Evolutionary conservation across 179 eudicot genomes (phyloP).

Genomic region (Sideroxylon spinosum): DNA sequence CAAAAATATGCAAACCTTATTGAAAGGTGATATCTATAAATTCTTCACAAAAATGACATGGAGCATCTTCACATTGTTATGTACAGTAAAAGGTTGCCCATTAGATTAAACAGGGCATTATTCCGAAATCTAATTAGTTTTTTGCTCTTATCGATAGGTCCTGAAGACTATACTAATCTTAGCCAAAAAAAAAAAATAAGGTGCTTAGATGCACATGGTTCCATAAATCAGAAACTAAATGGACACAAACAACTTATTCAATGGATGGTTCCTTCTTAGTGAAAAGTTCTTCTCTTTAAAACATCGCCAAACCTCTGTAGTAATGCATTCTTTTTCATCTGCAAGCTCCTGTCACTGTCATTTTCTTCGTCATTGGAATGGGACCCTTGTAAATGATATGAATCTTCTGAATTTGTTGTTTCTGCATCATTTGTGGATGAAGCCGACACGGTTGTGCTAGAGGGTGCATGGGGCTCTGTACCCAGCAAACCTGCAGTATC

Average conservation of each 20-base stretch:
- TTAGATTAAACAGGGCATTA: not conserved
- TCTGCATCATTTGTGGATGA: slow-evolving; percentile 13
- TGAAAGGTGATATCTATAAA: not conserved
- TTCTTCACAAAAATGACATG: too few species aligned
- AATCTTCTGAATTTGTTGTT: slow-evolving; percentile 27
- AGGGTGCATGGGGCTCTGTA: too few species aligned
- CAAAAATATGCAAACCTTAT: not conserved
- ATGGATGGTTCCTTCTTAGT: not conserved
- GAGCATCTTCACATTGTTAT: too few species aligned
- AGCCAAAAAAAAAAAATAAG: too few species aligned
- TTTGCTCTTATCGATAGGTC: too few species aligned
- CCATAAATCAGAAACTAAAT: too few species aligned
- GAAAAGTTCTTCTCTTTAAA: slow-evolving; percentile 36
- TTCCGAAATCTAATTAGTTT: too few species aligned
- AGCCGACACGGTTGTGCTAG: too few species aligned
- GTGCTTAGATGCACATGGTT: too few species aligned
- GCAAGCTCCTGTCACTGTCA: slow-evolving; percentile 31
- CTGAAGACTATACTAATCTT: too few species aligned
- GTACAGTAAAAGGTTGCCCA: not conserved
- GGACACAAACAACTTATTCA: not conserved
- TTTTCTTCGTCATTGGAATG: slow-evolving; percentile 40
- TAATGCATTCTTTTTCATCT: slow-evolving; percentile 49
- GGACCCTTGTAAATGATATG: slow-evolving; percentile 27
- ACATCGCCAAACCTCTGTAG: slow-evolving; percentile 54
- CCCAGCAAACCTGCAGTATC: too few species aligned